Evolutionary conservation across 208 protist genomes (phyloP).

Genomic region (Tritrichomonas foetus): DNA sequence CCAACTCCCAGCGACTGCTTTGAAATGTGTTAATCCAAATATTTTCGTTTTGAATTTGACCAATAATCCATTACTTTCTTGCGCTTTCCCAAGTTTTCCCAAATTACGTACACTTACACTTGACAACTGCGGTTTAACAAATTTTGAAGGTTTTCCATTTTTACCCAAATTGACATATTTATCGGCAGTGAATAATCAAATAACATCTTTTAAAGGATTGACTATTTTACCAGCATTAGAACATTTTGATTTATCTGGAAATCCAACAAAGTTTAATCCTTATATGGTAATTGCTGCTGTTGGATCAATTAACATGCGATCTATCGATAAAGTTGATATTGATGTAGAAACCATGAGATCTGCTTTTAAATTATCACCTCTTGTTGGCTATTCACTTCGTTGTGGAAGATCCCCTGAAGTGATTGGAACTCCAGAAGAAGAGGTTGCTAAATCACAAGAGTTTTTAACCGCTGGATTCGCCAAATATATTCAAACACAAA

Average conservation of each 20-base stretch:
- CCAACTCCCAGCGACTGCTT: too few species aligned
- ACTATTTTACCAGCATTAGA: background rate
- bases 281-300: background rate
- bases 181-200: background rate
- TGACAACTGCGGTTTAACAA: background rate
- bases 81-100: background rate
- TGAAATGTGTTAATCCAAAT: too few species aligned
- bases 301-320: background rate
- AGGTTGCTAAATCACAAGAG: background rate
- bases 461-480: background rate
- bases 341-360: too few species aligned
- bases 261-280: background rate
- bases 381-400: background rate
- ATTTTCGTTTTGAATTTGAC: background rate
- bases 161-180: background rate
- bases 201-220: background rate
- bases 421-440: background rate
- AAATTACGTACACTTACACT: background rate
- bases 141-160: background rate
- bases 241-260: background rate
- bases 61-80: background rate
- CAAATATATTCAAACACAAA: background rate
- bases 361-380: slow-evolving; percentile 18
- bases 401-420: background rate
- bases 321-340: background rate